Conservation (phyloP, 345 rosid genomes). For the Eucalyptus paniculata region DNA sequence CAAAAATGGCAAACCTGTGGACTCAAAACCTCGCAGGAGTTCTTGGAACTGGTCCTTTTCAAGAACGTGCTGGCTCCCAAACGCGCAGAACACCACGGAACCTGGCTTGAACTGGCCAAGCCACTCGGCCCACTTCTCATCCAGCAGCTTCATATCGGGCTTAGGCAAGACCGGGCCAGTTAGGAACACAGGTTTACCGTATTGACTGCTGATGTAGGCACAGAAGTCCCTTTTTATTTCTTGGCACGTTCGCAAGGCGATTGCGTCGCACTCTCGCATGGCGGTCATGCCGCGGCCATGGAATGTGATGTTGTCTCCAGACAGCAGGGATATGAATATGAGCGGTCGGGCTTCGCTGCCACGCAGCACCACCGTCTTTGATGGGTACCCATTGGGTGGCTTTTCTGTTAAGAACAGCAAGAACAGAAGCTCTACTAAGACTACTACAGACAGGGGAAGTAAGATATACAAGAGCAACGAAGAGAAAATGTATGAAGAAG, state of each 20-base stretch:
- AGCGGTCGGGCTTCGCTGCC: too few relatives aligned
- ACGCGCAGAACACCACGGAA: constrained; percentile 52
- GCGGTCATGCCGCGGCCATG: too few relatives aligned
- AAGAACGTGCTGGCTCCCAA: constrained; percentile 50
- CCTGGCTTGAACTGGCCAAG: constrained; percentile 24
- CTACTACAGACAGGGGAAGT: too few relatives aligned
- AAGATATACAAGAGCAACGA: too few relatives aligned
- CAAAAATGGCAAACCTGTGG: constrained; percentile 41
- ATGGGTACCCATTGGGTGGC: constrained; percentile 40
- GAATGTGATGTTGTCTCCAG: too few relatives aligned
- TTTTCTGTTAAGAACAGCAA: too few relatives aligned
- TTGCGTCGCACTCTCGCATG: too few relatives aligned
- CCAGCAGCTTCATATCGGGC: not conserved
- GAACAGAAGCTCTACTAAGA: too few relatives aligned
- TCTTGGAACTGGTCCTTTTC: constrained; percentile 17
- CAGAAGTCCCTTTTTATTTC: constrained; percentile 56
- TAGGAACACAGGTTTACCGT: constrained; percentile 23
- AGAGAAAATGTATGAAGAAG: too few relatives aligned
- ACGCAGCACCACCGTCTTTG: too few relatives aligned
- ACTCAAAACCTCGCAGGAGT: constrained; percentile 48
- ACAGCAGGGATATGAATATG: too few relatives aligned
- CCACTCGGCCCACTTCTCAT: constrained; percentile 50
- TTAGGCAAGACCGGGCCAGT: constrained; percentile 53
- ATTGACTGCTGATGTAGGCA: constrained; percentile 41
- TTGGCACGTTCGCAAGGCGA: constrained; percentile 29